Evolutionary conservation across 345 rosid species (phyloP), one percentile per base, ranked within the genome.

Genomic region (Cardiospermum halicacabum): DNA sequence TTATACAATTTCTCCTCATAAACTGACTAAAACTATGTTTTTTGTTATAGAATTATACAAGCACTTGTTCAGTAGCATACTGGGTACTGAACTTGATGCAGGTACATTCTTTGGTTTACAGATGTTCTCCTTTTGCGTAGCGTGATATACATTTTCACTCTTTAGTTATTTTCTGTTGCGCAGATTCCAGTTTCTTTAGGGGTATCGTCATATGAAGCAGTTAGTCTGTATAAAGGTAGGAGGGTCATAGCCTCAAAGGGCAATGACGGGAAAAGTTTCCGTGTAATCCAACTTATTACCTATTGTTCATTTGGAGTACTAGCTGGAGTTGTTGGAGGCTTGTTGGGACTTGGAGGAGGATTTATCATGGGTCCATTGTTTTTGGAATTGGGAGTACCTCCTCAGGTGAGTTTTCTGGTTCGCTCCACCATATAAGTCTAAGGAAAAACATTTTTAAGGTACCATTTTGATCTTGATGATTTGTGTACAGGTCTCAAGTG

Each of bases 401-500:
- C 80, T 65, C 77, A 76, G 66, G 80, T 76, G 56, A 69, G 59
- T 36, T 47, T 39, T 31, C 21, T 57, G 21, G 37, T 62, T 62
- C 45, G 43, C 4, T 62, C 31, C 11, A n/a, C n/a, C n/a, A n/a
- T 8, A 49, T 31, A 4, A 24, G 65, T 27, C 1, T n/a, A n/a
- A n/a, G n/a, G n/a, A n/a, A n/a, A n/a, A n/a, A n/a, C n/a, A n/a
- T n/a, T 70, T 4, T 19, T 40, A n/a, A 15, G 36, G 27, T 64
- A 45, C n/a, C 36, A 43, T 60, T 49, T 60, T 27, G 6, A 15
- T 26, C 5, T 67, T 56, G 32, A 16, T 7, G 22, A 18, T 30
- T 69, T 53, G 28, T 9, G 0, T 65, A 63, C 81, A 82, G 86
- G 86, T 82, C 19, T 74, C 86, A n/a, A 82, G 86, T 56, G 83